Evolutionary conservation across 352 stramenopile genomes (phyloP).

Genomic region (Elongisporangium senticosum): DNA sequence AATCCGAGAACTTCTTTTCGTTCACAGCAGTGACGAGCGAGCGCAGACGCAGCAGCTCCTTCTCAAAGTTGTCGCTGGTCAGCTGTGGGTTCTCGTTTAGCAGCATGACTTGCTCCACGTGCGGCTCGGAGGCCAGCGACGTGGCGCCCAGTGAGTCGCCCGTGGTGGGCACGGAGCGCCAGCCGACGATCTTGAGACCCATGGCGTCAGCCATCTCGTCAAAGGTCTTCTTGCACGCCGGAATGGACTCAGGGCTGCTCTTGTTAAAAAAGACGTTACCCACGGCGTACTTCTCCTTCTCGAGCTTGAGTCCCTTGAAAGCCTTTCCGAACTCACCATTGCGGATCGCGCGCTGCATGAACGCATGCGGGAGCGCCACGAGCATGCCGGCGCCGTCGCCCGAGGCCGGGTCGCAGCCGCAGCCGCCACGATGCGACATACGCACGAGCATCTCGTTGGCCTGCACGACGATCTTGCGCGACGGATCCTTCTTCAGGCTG

Average conservation of each 20-base stretch:
- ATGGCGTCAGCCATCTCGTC: constrained; percentile 73
- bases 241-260: constrained; percentile 63
- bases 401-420: constrained; percentile 93
- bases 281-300: constrained; percentile 86
- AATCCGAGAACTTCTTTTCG: constrained; percentile 76
- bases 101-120: constrained; percentile 95
- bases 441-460: constrained; percentile 97
- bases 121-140: constrained; percentile 90
- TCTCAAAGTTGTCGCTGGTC: constrained; percentile 88
- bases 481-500: constrained; percentile 92
- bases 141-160: constrained; percentile 92
- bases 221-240: constrained; percentile 87
- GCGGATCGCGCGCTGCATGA: constrained; percentile 83
- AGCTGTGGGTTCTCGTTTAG: constrained; percentile 61
- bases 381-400: constrained; percentile 92
- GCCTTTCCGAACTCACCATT: constrained; percentile 65
- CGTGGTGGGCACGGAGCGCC: constrained; percentile 91
- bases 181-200: constrained; percentile 90
- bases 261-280: constrained; percentile 90
- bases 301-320: constrained; percentile 28
- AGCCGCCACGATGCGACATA: constrained; percentile 94
- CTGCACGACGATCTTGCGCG: constrained; percentile 88
- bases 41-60: constrained; percentile 71
- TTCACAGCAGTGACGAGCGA: constrained; percentile 52
- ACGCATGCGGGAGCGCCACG: constrained; percentile 94